phyloP scores from a whole-genome alignment of 345 rosid genomes.

The Barbarea vulgaris region DNA sequence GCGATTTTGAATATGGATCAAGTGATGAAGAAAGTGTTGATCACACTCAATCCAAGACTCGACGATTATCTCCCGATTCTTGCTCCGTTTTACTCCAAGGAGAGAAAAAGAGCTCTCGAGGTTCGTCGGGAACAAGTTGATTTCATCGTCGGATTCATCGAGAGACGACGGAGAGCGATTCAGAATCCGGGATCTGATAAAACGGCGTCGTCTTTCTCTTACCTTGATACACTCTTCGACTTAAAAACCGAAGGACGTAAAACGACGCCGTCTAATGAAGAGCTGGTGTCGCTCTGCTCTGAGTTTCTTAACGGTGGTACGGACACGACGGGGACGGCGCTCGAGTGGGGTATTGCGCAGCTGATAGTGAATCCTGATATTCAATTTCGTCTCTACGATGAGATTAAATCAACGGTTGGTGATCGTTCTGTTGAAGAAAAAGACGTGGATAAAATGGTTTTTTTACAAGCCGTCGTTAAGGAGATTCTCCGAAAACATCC shows the following conservation, averaged over 20 bases:
- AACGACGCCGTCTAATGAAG: slow-evolving; percentile 58
- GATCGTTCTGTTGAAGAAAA: slow-evolving; percentile 57
- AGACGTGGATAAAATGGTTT: slow-evolving; percentile 66
- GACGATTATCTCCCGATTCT: slow-evolving; percentile 87
- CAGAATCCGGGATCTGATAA: slow-evolving; percentile 55
- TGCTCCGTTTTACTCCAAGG: slow-evolving; percentile 73
- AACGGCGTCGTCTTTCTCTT: slow-evolving; percentile 67
- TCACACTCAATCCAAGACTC: slow-evolving; percentile 67
- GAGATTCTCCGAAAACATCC: slow-evolving; percentile 85
- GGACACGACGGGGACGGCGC: slow-evolving; percentile 81
- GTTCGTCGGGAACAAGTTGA: slow-evolving; percentile 69
- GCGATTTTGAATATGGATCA: slow-evolving; percentile 59
- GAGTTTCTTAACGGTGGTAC: slow-evolving; percentile 92
- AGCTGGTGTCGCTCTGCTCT: slow-evolving; percentile 79
- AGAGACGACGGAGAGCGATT: slow-evolving; percentile 56
- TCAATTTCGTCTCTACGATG: slow-evolving; percentile 65
- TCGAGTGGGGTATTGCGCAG: slow-evolving; percentile 92
- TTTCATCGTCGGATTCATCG: slow-evolving; percentile 55
- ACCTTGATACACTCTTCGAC: slow-evolving; percentile 79
- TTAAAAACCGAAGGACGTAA: slow-evolving; percentile 64
- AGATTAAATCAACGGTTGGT: slow-evolving; percentile 59
- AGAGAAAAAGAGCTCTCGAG: slow-evolving; percentile 54
- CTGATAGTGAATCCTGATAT: slow-evolving; percentile 64
- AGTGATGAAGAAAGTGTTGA: slow-evolving; percentile 67
- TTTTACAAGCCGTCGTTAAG: slow-evolving; percentile 70